Base-by-base conservation (phyloP, 192 early-diverging fungal genomes). In the Coemansia sp. region DNA sequence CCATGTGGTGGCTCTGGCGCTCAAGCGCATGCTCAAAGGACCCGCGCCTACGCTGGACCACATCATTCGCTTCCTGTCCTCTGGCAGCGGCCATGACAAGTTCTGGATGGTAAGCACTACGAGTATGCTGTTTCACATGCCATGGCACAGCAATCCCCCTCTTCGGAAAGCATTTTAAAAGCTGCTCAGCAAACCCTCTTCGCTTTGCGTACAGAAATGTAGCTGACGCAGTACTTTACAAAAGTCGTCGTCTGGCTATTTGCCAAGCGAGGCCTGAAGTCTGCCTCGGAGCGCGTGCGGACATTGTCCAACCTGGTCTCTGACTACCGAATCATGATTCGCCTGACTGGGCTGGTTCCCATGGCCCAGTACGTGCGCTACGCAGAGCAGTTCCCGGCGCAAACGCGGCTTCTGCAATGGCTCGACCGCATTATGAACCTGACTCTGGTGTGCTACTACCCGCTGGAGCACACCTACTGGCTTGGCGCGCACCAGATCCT, bases 381-480 rank as follows among this genome's bases (percentile, higher is more conserved):
- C 40, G 71, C 87, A 53, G 97, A 99, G 77, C 85, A 85, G 64
- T 77, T 88, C 76, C 90, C 91, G 41, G 82, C 93, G 10, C 76
- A 89, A 38, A 88, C 90, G 2, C 78, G 82, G 12, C 60, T 85
- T 4, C 77, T 92, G 32, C 83, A 91, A 20, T 68, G 87, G 59
- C 77, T 97, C 4, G 90, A 89, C 71, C 91, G 97, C 22, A 67
- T 92, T n/a, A 94, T 96, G 79, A 99, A 99, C 66, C 74, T 94
- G 53, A 79, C 83, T 60, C 93, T 94, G 51, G 67, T 96, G 37
- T 75, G 86, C 71, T 99, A 99, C 85, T 99, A 99, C 66, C 97
- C 97, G 25, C 86, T 99, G 31, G 97, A 99, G 73, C 97, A 99
- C 74, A 84, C 88, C 37, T 99, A 95, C 87, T 99, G 94, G 94